Evolutionary conservation across 192 early-diverging fungal genomes (phyloP).

Genomic region (Geranomyces variabilis): DNA sequence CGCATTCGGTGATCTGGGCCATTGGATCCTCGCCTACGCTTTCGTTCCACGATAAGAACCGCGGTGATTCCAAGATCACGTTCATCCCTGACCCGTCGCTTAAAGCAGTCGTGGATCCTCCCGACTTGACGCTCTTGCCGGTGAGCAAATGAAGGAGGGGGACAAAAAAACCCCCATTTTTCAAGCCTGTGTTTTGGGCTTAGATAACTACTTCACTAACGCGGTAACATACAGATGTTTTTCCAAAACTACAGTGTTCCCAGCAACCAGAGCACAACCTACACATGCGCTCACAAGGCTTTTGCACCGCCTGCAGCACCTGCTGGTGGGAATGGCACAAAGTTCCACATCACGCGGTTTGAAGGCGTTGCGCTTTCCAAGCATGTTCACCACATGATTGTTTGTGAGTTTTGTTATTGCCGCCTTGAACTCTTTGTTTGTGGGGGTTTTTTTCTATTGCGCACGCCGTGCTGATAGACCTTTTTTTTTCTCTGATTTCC

Average conservation of each 20-base stretch:
- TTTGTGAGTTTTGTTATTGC: constrained; percentile 10
- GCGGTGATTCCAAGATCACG: not conserved
- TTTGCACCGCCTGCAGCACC: not conserved
- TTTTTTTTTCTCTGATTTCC: not conserved
- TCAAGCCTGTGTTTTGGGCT: too few species aligned
- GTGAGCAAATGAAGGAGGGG: too few species aligned
- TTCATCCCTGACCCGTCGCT: not conserved
- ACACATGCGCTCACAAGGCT: not conserved
- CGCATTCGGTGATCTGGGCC: constrained; percentile 18
- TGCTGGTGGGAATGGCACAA: not conserved
- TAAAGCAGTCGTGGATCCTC: not conserved
- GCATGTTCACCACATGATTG: constrained; percentile 23
- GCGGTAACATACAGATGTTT: too few species aligned
- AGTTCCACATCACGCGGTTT: constrained; percentile 4
- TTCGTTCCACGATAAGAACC: not conserved
- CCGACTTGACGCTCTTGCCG: not conserved
- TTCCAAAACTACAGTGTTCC: constrained; percentile 18
- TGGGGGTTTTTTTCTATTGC: too few species aligned
- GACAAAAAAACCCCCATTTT: too few species aligned
- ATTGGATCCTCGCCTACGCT: not conserved
- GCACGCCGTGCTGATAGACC: not conserved
- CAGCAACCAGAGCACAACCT: constrained; percentile 10
- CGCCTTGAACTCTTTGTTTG: not conserved
- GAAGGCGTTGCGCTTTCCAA: not conserved
- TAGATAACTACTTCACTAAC: too few species aligned